These are phyloP conservation scores for Wickerhamomyces tratensis DNA, from an alignment of 805 yeast species.

Conservation along the genomic window DNA sequence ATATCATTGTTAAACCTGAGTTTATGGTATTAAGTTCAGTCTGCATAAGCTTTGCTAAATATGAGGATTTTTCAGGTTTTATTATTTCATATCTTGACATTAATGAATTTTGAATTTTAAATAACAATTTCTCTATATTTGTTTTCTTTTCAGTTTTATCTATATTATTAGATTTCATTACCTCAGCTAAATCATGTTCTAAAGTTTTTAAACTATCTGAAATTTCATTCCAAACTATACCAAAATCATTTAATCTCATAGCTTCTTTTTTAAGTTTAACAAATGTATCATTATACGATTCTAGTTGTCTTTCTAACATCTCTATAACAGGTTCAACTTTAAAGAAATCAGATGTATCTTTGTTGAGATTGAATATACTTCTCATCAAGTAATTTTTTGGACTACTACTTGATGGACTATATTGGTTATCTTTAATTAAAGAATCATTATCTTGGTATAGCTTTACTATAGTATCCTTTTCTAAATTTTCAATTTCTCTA, in stretches of 20 bases:
- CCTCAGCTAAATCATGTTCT: slow-evolving; percentile 12
- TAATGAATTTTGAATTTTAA: slow-evolving; percentile 3
- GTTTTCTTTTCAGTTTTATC: slow-evolving; percentile 1
- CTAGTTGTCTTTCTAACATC: slow-evolving; percentile 12
- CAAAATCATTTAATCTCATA: slow-evolving; percentile 7
- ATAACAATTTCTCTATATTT: slow-evolving; percentile 1
- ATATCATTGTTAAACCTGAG: slow-evolving; percentile 8
- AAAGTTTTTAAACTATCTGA: slow-evolving; percentile 8
- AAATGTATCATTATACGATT: slow-evolving; percentile 9
- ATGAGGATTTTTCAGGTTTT: slow-evolving; percentile 3
- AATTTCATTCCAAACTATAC: slow-evolving; percentile 12
- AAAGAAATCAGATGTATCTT: background rate
- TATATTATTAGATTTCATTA: slow-evolving; percentile 3
- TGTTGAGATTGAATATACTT: background rate
- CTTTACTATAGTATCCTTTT: slow-evolving; percentile 22
- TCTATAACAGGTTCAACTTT: slow-evolving; percentile 7
- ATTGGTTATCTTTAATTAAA: too few relatives aligned
- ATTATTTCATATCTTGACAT: slow-evolving; percentile 4
- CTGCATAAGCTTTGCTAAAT: slow-evolving; percentile 6
- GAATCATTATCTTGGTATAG: slow-evolving; percentile 16
- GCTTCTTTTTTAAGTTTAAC: slow-evolving; percentile 4
- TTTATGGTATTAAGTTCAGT: slow-evolving; percentile 11
- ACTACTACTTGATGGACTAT: too few relatives aligned
- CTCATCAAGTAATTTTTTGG: background rate
- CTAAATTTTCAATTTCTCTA: slow-evolving; percentile 27